A percentile compares a stretch with the other conserved stretches of the same genome.
Conservation (phyloP, 1,284 basidiomycete genomes). For the Phenoliferia sp. region DNA sequence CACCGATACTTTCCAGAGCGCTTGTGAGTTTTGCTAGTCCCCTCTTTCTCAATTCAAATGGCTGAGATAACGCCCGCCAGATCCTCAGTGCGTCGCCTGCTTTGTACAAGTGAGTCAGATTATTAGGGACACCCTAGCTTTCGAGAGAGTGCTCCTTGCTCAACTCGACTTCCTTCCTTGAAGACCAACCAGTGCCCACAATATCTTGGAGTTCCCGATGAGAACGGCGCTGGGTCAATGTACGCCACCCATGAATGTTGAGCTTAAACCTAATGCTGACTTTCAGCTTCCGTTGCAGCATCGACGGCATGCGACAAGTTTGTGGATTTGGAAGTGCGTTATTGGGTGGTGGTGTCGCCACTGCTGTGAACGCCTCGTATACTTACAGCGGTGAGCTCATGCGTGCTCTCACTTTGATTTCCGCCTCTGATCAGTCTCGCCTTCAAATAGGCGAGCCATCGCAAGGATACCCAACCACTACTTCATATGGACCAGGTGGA, state of each 20-base stretch:
- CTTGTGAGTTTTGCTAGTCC: background rate
- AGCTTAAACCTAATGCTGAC: background rate
- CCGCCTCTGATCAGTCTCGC: no score
- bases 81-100: constrained; percentile 23
- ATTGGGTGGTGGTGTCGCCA: constrained; percentile 12
- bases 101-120: constrained; percentile 15
- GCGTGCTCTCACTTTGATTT: no score
- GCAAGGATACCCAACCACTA: no score
- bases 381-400: constrained; percentile 13
- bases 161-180: background rate
- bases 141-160: background rate
- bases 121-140: no score
- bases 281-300: constrained; percentile 5
- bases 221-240: constrained; percentile 12
- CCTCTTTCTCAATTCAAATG: background rate
- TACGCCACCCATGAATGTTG: background rate
- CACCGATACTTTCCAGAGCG: constrained; percentile 21
- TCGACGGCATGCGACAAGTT: constrained; percentile 17
- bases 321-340: constrained; percentile 17
- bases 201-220: constrained; percentile 16
- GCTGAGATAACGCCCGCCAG: background rate
- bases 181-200: constrained; percentile 23
- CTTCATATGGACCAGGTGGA: no score
- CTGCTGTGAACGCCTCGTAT: constrained; percentile 5
- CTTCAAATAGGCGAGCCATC: no score